A percentile compares a stretch with the other conserved stretches of the same genome.
Evolutionary conservation across 768 basidiomycete genomes (phyloP).

Genomic region (Filobasidium floriforme): DNA sequence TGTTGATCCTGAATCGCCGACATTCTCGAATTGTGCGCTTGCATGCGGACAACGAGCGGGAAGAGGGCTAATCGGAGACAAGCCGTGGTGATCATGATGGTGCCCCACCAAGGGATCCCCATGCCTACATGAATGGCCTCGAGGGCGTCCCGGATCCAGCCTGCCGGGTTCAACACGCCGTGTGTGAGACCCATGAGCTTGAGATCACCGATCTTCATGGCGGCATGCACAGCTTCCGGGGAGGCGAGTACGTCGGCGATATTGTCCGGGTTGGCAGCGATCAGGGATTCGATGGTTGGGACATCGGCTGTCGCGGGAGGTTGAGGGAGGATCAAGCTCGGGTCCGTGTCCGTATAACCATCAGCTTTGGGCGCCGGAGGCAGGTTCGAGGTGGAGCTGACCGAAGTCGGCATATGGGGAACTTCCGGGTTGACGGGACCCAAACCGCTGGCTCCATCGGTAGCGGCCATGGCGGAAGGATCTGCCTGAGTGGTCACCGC

Average conservation of each 20-base stretch:
- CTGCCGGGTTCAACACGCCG: constrained; percentile 31
- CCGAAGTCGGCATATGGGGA: background rate
- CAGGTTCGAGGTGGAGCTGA: background rate
- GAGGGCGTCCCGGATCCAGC: constrained; percentile 38
- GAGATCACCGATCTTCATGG: constrained; percentile 37
- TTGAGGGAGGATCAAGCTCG: constrained; percentile 18
- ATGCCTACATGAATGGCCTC: constrained; percentile 33
- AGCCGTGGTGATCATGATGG: constrained; percentile 38
- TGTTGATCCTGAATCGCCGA: constrained; percentile 58
- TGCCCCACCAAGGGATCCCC: constrained; percentile 44
- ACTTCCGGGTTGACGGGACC: background rate
- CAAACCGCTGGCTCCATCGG: background rate
- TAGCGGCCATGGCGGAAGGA: background rate
- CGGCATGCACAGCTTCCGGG: constrained; percentile 39
- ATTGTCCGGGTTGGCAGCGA: constrained; percentile 29
- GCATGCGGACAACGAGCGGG: constrained; percentile 51
- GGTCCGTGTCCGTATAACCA: background rate
- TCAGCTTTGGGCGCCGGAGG: background rate
- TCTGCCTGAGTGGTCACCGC: background rate
- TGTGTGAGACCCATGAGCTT: constrained; percentile 37
- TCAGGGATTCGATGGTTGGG: constrained; percentile 19
- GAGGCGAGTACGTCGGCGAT: constrained; percentile 37
- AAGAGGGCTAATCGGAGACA: constrained; percentile 45
- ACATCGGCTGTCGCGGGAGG: constrained; percentile 17
- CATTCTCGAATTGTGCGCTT: constrained; percentile 66